Evolutionary conservation across 2,329 filamentous ascomycete genomes (phyloP), one percentile per base, ranked within the genome.

Genomic region (Alternaria solani): DNA sequence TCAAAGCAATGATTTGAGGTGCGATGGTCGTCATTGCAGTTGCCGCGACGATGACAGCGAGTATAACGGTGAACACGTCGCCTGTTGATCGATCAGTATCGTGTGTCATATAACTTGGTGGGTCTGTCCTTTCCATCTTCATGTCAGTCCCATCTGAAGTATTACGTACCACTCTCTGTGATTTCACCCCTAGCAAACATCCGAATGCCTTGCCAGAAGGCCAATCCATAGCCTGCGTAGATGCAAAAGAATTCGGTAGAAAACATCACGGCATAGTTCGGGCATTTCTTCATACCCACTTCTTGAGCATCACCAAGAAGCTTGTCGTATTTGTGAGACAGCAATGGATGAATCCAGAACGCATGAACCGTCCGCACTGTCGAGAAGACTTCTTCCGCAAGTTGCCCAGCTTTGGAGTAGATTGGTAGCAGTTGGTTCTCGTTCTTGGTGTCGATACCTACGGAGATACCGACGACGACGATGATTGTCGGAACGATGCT

Each of bases 11-110:
- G 82, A 98, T 92, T 73, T 97, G 90, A 30, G 93, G 87, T 84
- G 97, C 89, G 76, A 97, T 85, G 64, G 96, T 92, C 18, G 89
- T 97, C 57, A 98, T 81, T 14, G 97, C 86, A 34, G 87, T 84
- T 6, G 88, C 88, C 3, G 74, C 75, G 14, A 77, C 69, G 14
- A 78, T 72, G 7, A 78, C 68, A 25, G 75, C 75, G 7, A 79
- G 61, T 9, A 78, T 75, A 3, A 78, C 76, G 2, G 72, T 76
- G 41, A 70, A 69, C 5, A 65, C 62, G 23, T 59, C 54, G 3
- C 61, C 61, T 63, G 7, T 30, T 23, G 2, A 36, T 11, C 6
- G 2, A 18, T 65, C 7, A 65, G 57, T 44, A 25, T 38, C 25
- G 9, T 7, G n/a, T 38, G 3, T 1, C 16, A 14, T 2, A 25